Base-by-base conservation (phyloP, 208 protist species). In the Acanthamoeba castellanii region DNA sequence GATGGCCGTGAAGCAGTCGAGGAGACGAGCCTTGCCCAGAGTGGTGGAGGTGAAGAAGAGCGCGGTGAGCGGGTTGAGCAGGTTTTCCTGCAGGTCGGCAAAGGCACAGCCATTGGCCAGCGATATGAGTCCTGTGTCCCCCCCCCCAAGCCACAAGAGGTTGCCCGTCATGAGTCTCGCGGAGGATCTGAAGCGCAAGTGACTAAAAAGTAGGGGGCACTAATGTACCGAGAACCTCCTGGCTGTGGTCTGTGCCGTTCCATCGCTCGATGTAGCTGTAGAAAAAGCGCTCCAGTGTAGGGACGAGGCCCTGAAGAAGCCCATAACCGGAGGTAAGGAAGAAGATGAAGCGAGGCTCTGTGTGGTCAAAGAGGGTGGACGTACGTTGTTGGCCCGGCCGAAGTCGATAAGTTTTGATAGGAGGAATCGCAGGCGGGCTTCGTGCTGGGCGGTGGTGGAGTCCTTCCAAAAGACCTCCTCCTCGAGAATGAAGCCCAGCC, bases 11-110 rank as follows among this genome's bases (percentile, higher is more conserved):
- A 90, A 90, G 52, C 59, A 68, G 1, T 34, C n/a, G 22, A 90
- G 9, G 20, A 90, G 27, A 5, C 84, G 84, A 18, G 59, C 84
- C 84, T 90, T 90, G n/a, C 50, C 84, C 30, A 68, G 13, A 7
- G 84, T 22, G 4, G 84, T 61, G 50, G 84, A 90, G 18, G 84
- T 90, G 52, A 90, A 68, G 52, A 90, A 90, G 11, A 90, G 50
- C 32, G 84, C 16, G 16, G 55, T 70, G 8, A 90, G 50, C 13
- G 84, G 50, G 25, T 30, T 70, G 20, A 90, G n/a, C 47, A 90
- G 34, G 16, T 70, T 70, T 5, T 14, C 30, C 59, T 66, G 50
- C 52, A 90, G 16, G 6, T 90, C 55, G 6, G n/a, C 25, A 32
- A 68, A 90, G 3, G 84, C 16, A 9, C 84, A 68, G n/a, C 55